Evolutionary conservation across 495 filamentous ascomycete species (phyloP), one percentile per base, ranked within the genome.

Genomic region (Pyronema omphalodes): DNA sequence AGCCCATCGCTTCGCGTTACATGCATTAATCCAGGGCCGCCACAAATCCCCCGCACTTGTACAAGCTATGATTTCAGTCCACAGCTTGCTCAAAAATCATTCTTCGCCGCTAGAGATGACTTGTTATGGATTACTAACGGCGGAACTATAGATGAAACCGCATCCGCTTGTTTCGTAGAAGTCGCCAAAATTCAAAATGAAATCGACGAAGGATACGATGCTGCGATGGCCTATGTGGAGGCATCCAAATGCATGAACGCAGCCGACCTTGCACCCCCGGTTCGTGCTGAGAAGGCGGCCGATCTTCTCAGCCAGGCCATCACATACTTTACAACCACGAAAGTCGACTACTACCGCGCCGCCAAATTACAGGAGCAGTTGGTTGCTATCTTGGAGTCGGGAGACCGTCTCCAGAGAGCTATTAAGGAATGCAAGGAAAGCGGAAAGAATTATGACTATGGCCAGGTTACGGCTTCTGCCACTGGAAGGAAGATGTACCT

Each of bases 221-320:
- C 83, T 34, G 87, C 88, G 37, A 89, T 89, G 65, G 78, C 79
- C 45, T 71, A 83, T 55, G 72, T 76, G 64, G 72, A 77, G 56
- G 86, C 86, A 23, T 91, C 83, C 73, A 88, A 91, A 72, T 76
- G 80, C 48, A 93, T 93, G 71, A 78, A 80, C 63, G 88, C 86
- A 71, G 36, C 34, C 23, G 23, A 23, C 9, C 23, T 35, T 17
- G 12, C 36, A 12, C 47, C 36, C 19, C 47, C 47, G 11, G 75
- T 81, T 33, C 76, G 80, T 63, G 86, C 87, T 9, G 73, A 81
- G 63, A 82, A 86, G 67, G 86, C 85, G 15, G 81, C 82, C 48
- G 72, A 83, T 51, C 83, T 83, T 55, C 71, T 93, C 47, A 72
- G 82, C 29, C 67, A 73, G 55, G 83, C 86, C 15, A 86, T 95